Evolutionary conservation across 352 stramenopile genomes (phyloP), one percentile per base, ranked within the genome.

Genomic region (Pseudoperonospora humuli): DNA sequence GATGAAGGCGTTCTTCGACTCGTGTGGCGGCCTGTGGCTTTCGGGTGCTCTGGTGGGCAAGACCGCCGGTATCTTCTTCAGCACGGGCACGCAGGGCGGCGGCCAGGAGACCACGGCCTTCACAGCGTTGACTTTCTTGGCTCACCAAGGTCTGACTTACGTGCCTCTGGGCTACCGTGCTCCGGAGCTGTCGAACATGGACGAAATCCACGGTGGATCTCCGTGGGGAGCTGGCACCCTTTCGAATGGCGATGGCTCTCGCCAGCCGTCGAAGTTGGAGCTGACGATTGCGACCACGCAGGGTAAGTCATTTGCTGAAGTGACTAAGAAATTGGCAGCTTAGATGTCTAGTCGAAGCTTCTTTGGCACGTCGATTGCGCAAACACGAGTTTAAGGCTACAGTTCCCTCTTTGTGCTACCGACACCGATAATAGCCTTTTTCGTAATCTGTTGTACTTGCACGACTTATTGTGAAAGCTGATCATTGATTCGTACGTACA

Each of bases 41-140:
- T 50, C 46, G n/a, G 86, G 88, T 31, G 75, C 54, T 2, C 70
- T 96, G 13, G 63, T 88, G 2, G 84, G 84, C 48, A 97, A 96
- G 64, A 72, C 89, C 0, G 79, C 75, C 3, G 85, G 82, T 21
- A 77, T 90, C 43, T 96, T 97, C 64, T 83, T 93, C 54, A 84
- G 63, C 47, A 93, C 81, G 25, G 83, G 66, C 25, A 86, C 67
- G 0, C 64, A 74, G 24, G 79, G 67, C 39, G 84, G 86, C 15
- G 89, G 89, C 38, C 87, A 96, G 69, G 89, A 96, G 61, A 96
- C 85, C 26, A 92, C 83, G 9, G 75, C 72, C 11, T 63, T 93
- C 17, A 91, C 84, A 3, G 45, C 70, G 3, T 8, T 96, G n/a
- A 84, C 84, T 0, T 95, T 95, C 67, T 66, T 96, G 15, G 57